Percentiles rank a stretch among this genome's conserved stretches.
These are phyloP conservation scores for Zygoascus meyerae DNA, from an alignment of 1,139 yeast species.

Conservation along the genomic window DNA sequence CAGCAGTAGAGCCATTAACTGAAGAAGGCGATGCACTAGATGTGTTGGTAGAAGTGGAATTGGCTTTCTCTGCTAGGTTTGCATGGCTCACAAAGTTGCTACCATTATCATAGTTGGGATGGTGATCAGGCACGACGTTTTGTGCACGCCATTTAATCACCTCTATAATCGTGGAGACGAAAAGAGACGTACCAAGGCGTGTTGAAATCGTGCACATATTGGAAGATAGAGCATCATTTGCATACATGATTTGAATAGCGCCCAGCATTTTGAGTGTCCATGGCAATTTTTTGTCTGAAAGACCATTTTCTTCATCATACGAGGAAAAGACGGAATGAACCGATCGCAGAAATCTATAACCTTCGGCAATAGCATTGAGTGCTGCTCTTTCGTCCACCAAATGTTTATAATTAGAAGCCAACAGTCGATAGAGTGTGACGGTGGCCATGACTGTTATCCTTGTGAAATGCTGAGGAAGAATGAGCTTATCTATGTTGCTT, in stretches of 20 bases:
- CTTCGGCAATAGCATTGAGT: slow-evolving; percentile 13
- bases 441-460: slow-evolving; percentile 1
- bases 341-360: slow-evolving; percentile 8
- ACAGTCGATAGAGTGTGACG: slow-evolving; percentile 8
- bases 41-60: not conserved
- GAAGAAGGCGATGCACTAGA: slow-evolving; percentile 1
- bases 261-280: slow-evolving; percentile 3
- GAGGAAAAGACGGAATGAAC: not conserved
- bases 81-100: not conserved
- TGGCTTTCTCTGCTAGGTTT: not conserved
- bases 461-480: not conserved
- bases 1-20: not conserved
- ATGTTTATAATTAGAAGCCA: slow-evolving; percentile 12
- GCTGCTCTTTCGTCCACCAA: slow-evolving; percentile 11
- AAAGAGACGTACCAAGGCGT: slow-evolving; percentile 15
- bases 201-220: slow-evolving; percentile 13
- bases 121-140: no score
- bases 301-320: not conserved
- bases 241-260: slow-evolving; percentile 11
- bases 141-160: slow-evolving; percentile 5
- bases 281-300: not conserved
- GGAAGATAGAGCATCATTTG: slow-evolving; percentile 9
- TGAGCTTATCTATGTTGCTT: not conserved
- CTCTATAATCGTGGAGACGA: slow-evolving; percentile 13
- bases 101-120: no score